Conservation (phyloP, 2,329 filamentous ascomycete species). For the Juglanconis oblonga region DNA sequence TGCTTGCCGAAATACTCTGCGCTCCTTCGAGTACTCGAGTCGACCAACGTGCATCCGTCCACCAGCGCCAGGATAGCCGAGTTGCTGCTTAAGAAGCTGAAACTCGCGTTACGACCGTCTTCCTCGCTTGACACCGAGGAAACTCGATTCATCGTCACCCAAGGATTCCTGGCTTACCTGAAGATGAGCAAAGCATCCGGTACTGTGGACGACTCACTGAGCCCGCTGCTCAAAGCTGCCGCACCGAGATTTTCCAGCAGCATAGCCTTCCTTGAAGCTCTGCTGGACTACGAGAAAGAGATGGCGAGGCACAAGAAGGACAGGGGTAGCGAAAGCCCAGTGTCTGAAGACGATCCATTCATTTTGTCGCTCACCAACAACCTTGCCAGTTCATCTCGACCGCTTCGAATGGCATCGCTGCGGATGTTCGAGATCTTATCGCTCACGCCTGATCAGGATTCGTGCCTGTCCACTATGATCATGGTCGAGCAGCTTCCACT, state of each 20-base stretch:
- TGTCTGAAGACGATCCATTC: slow-evolving; percentile 58
- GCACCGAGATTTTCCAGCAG: slow-evolving; percentile 64
- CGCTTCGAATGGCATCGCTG: slow-evolving; percentile 70
- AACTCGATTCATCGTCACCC: slow-evolving; percentile 70
- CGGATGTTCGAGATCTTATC: slow-evolving; percentile 66
- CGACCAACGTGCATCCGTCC: slow-evolving; percentile 62
- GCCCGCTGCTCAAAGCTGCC: slow-evolving; percentile 62
- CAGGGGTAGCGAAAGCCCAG: slow-evolving; percentile 39
- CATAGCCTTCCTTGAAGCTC: slow-evolving; percentile 63
- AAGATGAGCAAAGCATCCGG: slow-evolving; percentile 60
- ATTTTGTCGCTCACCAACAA: slow-evolving; percentile 67
- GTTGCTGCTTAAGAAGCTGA: slow-evolving; percentile 63
- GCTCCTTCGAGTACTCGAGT: slow-evolving; percentile 60
- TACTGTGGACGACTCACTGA: slow-evolving; percentile 58
- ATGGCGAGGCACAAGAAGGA: slow-evolving; percentile 24
- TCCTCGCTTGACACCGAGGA: slow-evolving; percentile 58
- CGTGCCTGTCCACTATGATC: slow-evolving; percentile 63
- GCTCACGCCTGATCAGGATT: slow-evolving; percentile 43
- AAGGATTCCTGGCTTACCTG: slow-evolving; percentile 71
- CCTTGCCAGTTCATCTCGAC: slow-evolving; percentile 71
- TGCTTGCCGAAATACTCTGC: slow-evolving; percentile 68
- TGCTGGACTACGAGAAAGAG: slow-evolving; percentile 52
- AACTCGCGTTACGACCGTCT: slow-evolving; percentile 61
- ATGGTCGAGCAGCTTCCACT: slow-evolving; percentile 77
- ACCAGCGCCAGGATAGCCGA: slow-evolving; percentile 65